Base-by-base conservation (phyloP, 768 basidiomycete genomes). In the Rubroboletus pulcherrimus region DNA sequence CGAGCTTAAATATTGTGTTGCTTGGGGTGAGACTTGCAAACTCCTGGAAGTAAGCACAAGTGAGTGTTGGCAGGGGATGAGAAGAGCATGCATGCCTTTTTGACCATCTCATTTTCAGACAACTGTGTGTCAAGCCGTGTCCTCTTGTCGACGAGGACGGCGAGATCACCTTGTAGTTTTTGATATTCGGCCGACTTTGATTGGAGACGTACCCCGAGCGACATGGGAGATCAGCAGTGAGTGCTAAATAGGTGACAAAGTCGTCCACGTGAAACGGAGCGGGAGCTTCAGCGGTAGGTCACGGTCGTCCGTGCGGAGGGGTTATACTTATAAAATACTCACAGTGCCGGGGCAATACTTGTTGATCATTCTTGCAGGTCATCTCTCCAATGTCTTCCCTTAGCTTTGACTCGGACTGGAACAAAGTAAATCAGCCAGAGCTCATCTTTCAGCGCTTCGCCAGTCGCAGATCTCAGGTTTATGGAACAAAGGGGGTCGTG, bases 61-160 rank as follows among this genome's bases (percentile, higher is more conserved):
- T 57, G 33, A 50, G 30, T 30, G 30, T 26, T 30, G 15, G 41
- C 31, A 37, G 43, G 49, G n/a, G 40, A 29, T 15, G 41, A 50
- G 29, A n/a, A 46, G 30, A 12, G 37, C 19, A 31, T 43, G 40
- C 70, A 19, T 38, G 88, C 95, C 82, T 95, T 91, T 69, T 92
- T 85, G 43, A 98, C 96, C 46, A 85, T 76, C 71, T 97, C 91
- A 72, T 94, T 97, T 74, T 98, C 96, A 7, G 87, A 86, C 42
- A 88, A 74, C 68, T 97, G 94, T 0, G 93, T 85, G 58, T 96
- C 96, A n/a, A 98, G 80, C 51, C 83, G 81, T 63, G 96, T 92
- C 42, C 89, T 79, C 14, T 84, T 86, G 61, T 93, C 91, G 37
- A 98, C 87, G 5, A 81, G 78, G 53, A 75, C 78, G 1, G 85